phyloP scores from a whole-genome alignment of 192 early-diverging fungal genomes.

The Lunasporangiospora selenospora region DNA sequence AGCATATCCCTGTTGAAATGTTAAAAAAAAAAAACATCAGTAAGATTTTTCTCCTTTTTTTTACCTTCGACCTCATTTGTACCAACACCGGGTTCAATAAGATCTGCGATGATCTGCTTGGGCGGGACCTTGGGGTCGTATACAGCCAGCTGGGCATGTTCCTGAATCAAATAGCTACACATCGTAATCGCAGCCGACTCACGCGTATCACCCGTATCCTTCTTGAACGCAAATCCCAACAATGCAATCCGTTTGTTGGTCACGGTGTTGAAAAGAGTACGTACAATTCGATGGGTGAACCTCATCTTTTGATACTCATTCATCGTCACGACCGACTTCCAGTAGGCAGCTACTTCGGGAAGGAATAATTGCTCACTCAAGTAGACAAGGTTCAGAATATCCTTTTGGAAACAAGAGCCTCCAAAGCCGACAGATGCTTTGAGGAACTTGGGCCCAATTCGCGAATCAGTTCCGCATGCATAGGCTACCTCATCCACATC shows the following conservation, averaged over 20 bases:
- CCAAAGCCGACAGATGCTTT: slow-evolving; percentile 94
- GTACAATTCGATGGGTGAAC: slow-evolving; percentile 78
- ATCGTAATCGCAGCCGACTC: slow-evolving; percentile 92
- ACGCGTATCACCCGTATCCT: slow-evolving; percentile 92
- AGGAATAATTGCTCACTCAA: slow-evolving; percentile 82
- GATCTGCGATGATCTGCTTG: slow-evolving; percentile 73
- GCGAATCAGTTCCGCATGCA: slow-evolving; percentile 85
- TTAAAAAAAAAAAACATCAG: no score
- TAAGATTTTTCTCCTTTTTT: neutral
- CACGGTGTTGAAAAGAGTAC: slow-evolving; percentile 79
- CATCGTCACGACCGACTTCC: slow-evolving; percentile 88
- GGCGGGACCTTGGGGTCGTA: slow-evolving; percentile 91
- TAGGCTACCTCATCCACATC: slow-evolving; percentile 91
- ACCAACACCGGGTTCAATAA: slow-evolving; percentile 63
- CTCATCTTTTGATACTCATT: slow-evolving; percentile 93
- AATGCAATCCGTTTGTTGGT: slow-evolving; percentile 81
- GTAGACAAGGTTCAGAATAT: slow-evolving; percentile 92
- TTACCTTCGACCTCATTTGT: slow-evolving; percentile 46
- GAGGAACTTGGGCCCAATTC: slow-evolving; percentile 91
- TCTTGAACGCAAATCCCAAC: slow-evolving; percentile 95
- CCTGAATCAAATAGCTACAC: slow-evolving; percentile 79
- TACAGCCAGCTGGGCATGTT: slow-evolving; percentile 75
- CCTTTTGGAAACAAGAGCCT: slow-evolving; percentile 96
- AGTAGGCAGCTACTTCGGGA: slow-evolving; percentile 92
- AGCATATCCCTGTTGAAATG: no score